phyloP scores from a whole-genome alignment of 116 monocot species.

The Zostera marina region DNA sequence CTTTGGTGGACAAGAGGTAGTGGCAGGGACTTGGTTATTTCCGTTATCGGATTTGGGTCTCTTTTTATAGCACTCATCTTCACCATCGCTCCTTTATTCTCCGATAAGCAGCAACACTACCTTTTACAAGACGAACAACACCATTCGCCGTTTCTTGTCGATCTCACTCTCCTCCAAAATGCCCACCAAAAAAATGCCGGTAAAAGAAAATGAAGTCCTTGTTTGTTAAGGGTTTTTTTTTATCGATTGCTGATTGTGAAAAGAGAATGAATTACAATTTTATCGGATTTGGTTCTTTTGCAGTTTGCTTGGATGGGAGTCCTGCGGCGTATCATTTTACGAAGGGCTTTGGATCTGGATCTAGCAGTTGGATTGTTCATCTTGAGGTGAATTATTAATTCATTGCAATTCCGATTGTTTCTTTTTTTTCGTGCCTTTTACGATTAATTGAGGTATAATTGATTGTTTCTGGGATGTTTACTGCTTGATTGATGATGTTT shows the following conservation, averaged over 20 bases:
- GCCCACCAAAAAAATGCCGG: constrained; percentile 40
- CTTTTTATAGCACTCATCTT: constrained; percentile 19
- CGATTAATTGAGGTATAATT: not conserved
- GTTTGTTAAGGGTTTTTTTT: not conserved
- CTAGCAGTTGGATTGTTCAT: constrained; percentile 62
- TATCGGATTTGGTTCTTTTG: not conserved
- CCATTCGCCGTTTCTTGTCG: constrained; percentile 18
- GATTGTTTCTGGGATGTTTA: not conserved
- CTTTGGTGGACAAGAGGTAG: constrained; percentile 19
- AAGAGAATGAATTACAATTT: not conserved
- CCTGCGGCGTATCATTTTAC: constrained; percentile 64
- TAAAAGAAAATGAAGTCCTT: constrained; percentile 1
- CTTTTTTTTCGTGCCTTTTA: not conserved
- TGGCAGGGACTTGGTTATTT: constrained; percentile 6
- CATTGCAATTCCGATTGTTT: not conserved
- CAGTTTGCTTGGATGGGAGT: constrained; percentile 95
- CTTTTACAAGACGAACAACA: not conserved
- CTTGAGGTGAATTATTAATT: constrained; percentile 36
- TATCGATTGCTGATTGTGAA: not conserved
- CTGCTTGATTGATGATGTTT: too few relatives aligned
- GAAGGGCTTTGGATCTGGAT: constrained; percentile 52
- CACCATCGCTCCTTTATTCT: constrained; percentile 4
- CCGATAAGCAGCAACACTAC: not conserved
- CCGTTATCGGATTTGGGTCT: constrained; percentile 7
- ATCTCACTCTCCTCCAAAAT: constrained; percentile 38